Percentiles rank a stretch among this genome's conserved stretches.
These are phyloP conservation scores for Aspergillus sp. DNA, from an alignment of 2,329 filamentous ascomycete genomes.

Conservation along the genomic window DNA sequence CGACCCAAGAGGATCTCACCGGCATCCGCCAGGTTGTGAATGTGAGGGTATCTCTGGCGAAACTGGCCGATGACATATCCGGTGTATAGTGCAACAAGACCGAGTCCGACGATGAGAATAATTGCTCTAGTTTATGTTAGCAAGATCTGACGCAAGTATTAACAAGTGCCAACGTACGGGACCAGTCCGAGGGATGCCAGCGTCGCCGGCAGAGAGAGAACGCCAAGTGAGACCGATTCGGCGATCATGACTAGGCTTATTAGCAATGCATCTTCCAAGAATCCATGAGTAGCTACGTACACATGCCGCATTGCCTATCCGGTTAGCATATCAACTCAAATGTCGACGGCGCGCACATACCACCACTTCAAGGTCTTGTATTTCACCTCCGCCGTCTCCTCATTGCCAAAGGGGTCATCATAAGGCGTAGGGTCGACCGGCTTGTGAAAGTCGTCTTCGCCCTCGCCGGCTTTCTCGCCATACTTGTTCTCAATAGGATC, in stretches of 20 bases:
- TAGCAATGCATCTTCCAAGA: not conserved
- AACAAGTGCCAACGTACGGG: slow-evolving; percentile 33
- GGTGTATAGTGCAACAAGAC: slow-evolving; percentile 57
- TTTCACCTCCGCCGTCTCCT: slow-evolving; percentile 40
- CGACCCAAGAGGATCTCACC: slow-evolving; percentile 61
- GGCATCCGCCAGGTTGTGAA: slow-evolving; percentile 67
- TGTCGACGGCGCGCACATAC: slow-evolving; percentile 11
- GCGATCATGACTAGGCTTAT: slow-evolving; percentile 50
- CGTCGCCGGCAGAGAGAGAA: slow-evolving; percentile 55
- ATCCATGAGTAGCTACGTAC: slow-evolving; percentile 19
- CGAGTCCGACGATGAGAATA: slow-evolving; percentile 55
- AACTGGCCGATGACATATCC: slow-evolving; percentile 61
- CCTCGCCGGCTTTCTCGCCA: slow-evolving; percentile 6
- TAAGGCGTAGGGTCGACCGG: slow-evolving; percentile 5
- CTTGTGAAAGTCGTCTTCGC: slow-evolving; percentile 16
- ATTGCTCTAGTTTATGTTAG: slow-evolving; percentile 40
- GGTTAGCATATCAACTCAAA: slow-evolving; percentile 21
- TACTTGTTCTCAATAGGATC: slow-evolving; percentile 16
- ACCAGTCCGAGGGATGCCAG: slow-evolving; percentile 53
- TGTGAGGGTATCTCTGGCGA: slow-evolving; percentile 55
- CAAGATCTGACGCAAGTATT: not conserved
- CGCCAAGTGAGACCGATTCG: slow-evolving; percentile 56
- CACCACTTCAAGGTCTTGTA: slow-evolving; percentile 49
- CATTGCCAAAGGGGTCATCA: slow-evolving; percentile 32
- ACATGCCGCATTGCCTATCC: slow-evolving; percentile 37